These are phyloP conservation scores for Halteria grandinella DNA, from an alignment of 73 alveolate genomes.

Conservation along the genomic window DNA sequence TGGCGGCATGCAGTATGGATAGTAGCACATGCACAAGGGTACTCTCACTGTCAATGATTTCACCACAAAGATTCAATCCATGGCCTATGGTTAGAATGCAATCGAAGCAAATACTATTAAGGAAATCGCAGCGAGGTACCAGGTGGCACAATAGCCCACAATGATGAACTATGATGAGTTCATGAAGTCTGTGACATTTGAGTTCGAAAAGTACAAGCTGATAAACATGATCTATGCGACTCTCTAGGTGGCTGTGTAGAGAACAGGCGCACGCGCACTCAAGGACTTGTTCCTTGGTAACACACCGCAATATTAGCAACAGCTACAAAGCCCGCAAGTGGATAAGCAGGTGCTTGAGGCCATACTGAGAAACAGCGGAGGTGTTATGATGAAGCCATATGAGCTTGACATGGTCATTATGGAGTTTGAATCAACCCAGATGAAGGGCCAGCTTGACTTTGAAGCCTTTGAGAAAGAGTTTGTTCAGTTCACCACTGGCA, in stretches of 20 bases:
- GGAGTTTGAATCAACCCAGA: slow-evolving; percentile 23
- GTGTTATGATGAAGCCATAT: background rate
- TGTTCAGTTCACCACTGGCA: background rate
- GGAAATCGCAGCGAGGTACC: background rate
- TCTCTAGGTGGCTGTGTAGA: background rate
- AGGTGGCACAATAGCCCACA: background rate
- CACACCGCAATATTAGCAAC: background rate
- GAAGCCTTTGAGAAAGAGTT: slow-evolving; percentile 19
- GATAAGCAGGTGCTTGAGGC: slow-evolving; percentile 4
- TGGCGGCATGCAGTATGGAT: too few relatives aligned
- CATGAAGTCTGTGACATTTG: background rate
- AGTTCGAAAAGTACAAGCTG: slow-evolving; percentile 10
- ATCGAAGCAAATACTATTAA: background rate
- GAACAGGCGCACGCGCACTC: background rate
- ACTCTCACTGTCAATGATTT: slow-evolving; percentile 8
- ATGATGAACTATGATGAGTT: slow-evolving; percentile 17
- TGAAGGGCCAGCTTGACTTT: background rate
- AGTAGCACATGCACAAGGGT: too few relatives aligned
- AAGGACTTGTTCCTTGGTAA: slow-evolving; percentile 13
- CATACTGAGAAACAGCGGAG: background rate
- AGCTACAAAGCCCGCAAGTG: background rate
- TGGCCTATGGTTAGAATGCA: slow-evolving; percentile 24
- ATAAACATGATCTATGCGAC: slow-evolving; percentile 6
- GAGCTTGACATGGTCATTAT: slow-evolving; percentile 22
- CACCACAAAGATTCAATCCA: background rate